phyloP scores from a whole-genome alignment of 768 basidiomycete species.

The Galerina marginata region DNA sequence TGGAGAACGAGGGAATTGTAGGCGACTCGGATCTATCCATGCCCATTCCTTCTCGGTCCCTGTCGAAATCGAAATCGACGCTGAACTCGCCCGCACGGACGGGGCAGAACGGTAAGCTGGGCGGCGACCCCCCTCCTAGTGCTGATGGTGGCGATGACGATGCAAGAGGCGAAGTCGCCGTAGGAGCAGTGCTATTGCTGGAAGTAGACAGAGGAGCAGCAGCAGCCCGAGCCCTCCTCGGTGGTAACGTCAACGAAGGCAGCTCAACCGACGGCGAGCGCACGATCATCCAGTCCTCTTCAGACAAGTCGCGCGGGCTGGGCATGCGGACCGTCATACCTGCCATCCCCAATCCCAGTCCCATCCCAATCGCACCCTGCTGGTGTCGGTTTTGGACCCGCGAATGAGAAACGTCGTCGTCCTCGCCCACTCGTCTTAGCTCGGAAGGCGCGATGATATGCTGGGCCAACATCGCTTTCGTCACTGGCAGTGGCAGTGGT shows the following conservation, averaged over 20 bases:
- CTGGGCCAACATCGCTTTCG: slow-evolving; percentile 36
- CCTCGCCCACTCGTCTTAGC: slow-evolving; percentile 38
- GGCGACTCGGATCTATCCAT: background rate
- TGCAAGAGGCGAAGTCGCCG: background rate
- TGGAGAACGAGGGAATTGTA: slow-evolving; percentile 3
- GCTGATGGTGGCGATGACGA: background rate
- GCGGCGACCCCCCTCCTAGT: background rate
- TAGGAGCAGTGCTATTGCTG: background rate
- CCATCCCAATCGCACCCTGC: background rate
- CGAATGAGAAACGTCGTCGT: background rate
- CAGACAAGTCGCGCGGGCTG: background rate
- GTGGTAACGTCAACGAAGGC: slow-evolving; percentile 45
- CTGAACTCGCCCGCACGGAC: too few species aligned
- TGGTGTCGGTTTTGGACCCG: background rate
- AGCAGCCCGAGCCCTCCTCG: slow-evolving; percentile 26
- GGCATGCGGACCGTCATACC: background rate
- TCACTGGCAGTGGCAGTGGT: too few species aligned
- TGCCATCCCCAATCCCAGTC: background rate
- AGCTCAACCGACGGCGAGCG: slow-evolving; percentile 40
- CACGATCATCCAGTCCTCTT: slow-evolving; percentile 40
- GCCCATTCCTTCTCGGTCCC: background rate
- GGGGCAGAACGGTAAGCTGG: too few species aligned
- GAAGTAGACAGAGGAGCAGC: background rate
- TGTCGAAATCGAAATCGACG: too few species aligned
- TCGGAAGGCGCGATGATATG: slow-evolving; percentile 65